phyloP scores from a whole-genome alignment of 164 flowering plant species.

The Vitis rupestris region DNA sequence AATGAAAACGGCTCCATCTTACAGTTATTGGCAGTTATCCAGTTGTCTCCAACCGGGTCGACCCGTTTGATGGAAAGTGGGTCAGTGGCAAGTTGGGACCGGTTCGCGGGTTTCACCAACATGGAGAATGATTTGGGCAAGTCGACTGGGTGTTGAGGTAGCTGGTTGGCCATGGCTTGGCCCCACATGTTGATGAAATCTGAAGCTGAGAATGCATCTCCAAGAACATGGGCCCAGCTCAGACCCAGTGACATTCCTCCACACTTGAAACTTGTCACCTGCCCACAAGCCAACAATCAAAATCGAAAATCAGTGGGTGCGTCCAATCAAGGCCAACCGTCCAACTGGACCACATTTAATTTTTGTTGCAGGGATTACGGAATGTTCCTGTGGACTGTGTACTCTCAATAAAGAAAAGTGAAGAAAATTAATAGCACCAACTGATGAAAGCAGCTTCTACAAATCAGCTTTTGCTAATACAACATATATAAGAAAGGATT shows the following conservation, averaged over 20 bases:
- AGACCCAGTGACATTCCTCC: constrained; percentile 41
- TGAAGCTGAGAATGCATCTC: constrained; percentile 33
- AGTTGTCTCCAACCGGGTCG: constrained; percentile 62
- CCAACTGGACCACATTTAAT: no score
- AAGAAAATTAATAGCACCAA: no score
- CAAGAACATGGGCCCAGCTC: constrained; percentile 43
- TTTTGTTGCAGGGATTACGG: no score
- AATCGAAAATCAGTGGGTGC: no score
- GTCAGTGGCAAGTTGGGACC: constrained; percentile 1
- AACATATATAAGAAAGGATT: no score
- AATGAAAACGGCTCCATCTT: constrained; percentile 42
- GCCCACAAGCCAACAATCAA: not conserved
- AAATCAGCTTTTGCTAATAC: no score
- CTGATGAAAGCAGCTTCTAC: no score
- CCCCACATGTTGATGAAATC: constrained; percentile 28
- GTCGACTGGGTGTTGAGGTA: constrained; percentile 6
- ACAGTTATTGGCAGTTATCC: constrained; percentile 28
- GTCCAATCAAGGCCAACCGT: no score
- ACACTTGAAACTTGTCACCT: constrained; percentile 42
- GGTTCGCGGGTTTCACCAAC: not conserved
- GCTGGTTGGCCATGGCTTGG: constrained; percentile 5
- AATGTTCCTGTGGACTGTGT: no score
- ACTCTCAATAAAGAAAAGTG: no score
- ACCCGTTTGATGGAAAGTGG: constrained; percentile 43
- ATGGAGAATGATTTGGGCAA: constrained; percentile 1